A percentile compares a stretch with the other conserved stretches of the same genome.
phyloP scores from a whole-genome alignment of 192 early-diverging fungal species.

The Funneliformis mosseae region DNA sequence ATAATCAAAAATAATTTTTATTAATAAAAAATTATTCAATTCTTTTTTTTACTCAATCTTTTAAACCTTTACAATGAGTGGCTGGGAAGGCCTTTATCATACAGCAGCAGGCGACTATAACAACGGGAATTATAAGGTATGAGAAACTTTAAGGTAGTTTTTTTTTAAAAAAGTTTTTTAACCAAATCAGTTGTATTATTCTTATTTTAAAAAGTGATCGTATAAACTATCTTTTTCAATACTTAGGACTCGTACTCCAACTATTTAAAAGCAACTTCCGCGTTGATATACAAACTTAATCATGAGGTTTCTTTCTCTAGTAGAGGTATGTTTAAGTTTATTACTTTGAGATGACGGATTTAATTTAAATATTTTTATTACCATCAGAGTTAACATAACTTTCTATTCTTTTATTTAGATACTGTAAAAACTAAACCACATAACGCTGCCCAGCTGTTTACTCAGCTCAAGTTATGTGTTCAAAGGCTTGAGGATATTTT shows the following conservation, averaged over 20 bases:
- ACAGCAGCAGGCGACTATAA: constrained; percentile 7
- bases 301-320: constrained; percentile 19
- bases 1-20: background rate
- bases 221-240: constrained; percentile 1
- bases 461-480: constrained; percentile 21
- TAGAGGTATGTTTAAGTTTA: constrained; percentile 5
- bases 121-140: constrained; percentile 26
- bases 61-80: constrained; percentile 1
- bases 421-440: constrained; percentile 4
- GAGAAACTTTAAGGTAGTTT: background rate
- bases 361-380: background rate
- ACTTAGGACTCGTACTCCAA: constrained; percentile 18
- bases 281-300: constrained; percentile 13
- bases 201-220: background rate
- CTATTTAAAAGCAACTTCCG: constrained; percentile 23
- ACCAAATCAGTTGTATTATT: background rate
- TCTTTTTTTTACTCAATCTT: background rate
- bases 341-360: background rate
- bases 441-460: constrained; percentile 16
- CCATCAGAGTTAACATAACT: background rate
- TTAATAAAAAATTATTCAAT: background rate
- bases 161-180: background rate
- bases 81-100: constrained; percentile 23
- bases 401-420: background rate
- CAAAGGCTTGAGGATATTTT: constrained; percentile 24